Evolutionary conservation across 805 yeast genomes (phyloP).

Genomic region (Monosporozyma servazzii): DNA sequence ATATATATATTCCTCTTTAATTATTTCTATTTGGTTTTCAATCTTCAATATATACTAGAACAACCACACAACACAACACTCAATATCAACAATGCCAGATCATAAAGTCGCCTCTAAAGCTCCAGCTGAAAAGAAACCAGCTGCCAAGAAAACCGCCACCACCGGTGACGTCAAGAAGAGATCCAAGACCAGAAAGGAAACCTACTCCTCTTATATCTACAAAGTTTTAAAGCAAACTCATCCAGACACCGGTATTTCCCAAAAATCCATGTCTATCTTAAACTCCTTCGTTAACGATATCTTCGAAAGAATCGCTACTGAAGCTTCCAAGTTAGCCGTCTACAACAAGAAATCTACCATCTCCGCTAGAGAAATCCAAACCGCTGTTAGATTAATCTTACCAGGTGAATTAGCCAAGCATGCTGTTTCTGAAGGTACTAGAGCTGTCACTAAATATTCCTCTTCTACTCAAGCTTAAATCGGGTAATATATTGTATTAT

Average conservation of each 20-base stretch:
- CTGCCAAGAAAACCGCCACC: slow-evolving; percentile 85
- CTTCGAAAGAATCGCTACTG: slow-evolving; percentile 95
- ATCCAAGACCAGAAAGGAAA: slow-evolving; percentile 93
- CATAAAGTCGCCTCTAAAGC: slow-evolving; percentile 32
- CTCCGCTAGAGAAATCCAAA: slow-evolving; percentile 96
- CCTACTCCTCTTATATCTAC: slow-evolving; percentile 96
- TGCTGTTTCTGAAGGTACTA: slow-evolving; percentile 97
- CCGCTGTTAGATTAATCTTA: slow-evolving; percentile 94
- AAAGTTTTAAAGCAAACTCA: slow-evolving; percentile 97
- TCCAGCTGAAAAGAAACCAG: slow-evolving; percentile 36
- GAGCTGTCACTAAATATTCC: slow-evolving; percentile 95
- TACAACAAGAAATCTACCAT: slow-evolving; percentile 97
- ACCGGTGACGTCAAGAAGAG: slow-evolving; percentile 80
- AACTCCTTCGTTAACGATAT: slow-evolving; percentile 97
- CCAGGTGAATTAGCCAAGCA: slow-evolving; percentile 99
- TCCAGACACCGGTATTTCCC: slow-evolving; percentile 99
- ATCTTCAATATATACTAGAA: neutral
- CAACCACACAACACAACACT: slow-evolving; percentile 1
- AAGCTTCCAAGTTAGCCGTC: slow-evolving; percentile 97
- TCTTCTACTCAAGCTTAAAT: slow-evolving; percentile 42
- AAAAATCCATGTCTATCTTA: slow-evolving; percentile 97
- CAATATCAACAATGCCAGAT: slow-evolving; percentile 51
- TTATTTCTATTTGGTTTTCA: no score
- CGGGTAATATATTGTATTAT: slow-evolving; percentile 3
- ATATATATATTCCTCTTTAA: no score